phyloP scores from a whole-genome alignment of 192 early-diverging fungal species.

The Rhizophagus clarus region DNA sequence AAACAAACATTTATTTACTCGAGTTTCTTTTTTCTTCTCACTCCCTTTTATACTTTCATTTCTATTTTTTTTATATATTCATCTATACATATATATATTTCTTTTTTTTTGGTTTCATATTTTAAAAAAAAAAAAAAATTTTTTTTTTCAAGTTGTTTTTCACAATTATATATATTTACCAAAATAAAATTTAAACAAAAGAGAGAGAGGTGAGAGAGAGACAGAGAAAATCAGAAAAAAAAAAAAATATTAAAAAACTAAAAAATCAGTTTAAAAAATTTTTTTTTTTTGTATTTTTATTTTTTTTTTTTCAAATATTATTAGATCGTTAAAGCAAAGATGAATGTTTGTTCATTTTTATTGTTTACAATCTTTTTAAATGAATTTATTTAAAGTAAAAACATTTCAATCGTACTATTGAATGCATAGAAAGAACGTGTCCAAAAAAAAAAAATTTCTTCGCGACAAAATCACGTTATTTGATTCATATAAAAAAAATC shows the following conservation, averaged over 20 bases:
- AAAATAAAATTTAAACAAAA: neutral
- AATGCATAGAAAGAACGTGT: no score
- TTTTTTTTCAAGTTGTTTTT: slow-evolving; percentile 26
- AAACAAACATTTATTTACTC: neutral
- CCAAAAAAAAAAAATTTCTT: no score
- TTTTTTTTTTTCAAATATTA: neutral
- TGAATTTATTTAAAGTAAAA: no score
- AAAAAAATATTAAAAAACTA: neutral
- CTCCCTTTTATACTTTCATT: neutral
- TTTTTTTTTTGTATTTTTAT: neutral
- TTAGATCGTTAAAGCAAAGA: no score
- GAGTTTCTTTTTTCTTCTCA: neutral
- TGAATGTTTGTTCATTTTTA: no score
- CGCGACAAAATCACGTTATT: no score
- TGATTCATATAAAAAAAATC: no score
- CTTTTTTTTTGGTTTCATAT: slow-evolving; percentile 33
- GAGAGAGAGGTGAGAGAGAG: neutral
- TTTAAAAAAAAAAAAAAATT: slow-evolving; percentile 4
- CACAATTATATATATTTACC: neutral
- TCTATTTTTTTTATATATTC: slow-evolving; percentile 19
- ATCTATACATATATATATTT: slow-evolving; percentile 7
- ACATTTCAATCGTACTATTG: no score
- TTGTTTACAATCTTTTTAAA: no score
- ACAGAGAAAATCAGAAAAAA: neutral
- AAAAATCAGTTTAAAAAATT: neutral